Conservation (phyloP, 805 yeast genomes). For the Cyberlindnera xylosilytica region DNA sequence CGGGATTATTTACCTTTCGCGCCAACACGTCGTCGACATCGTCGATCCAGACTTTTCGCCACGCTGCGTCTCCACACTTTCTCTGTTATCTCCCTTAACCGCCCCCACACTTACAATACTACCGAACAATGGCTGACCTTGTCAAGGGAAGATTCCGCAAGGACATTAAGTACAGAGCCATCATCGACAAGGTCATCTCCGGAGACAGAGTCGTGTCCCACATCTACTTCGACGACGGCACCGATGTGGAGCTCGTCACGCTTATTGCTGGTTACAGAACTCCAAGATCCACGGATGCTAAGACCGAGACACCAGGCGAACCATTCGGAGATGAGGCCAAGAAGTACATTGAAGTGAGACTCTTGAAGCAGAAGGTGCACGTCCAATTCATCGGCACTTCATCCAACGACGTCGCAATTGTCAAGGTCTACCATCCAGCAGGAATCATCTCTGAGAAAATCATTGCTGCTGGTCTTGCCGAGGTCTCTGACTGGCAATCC, state of each 20-base stretch:
- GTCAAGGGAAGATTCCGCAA: conserved; percentile 27
- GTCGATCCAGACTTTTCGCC: background rate
- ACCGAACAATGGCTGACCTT: conserved; percentile 15
- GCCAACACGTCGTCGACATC: background rate
- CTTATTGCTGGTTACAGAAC: conserved; percentile 70
- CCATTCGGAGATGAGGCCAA: conserved; percentile 68
- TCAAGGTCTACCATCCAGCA: conserved; percentile 62
- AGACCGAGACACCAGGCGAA: conserved; percentile 39
- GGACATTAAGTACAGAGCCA: conserved; percentile 35
- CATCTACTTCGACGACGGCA: conserved; percentile 41
- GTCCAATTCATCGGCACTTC: conserved; percentile 58
- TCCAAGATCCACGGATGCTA: conserved; percentile 60
- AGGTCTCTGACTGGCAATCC: conserved; percentile 80
- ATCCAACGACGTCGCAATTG: conserved; percentile 59
- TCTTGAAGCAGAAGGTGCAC: conserved; percentile 58
- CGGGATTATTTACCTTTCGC: too few species aligned
- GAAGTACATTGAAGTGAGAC: conserved; percentile 56
- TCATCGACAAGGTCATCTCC: conserved; percentile 71
- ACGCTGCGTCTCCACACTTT: background rate
- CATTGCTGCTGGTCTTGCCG: conserved; percentile 67
- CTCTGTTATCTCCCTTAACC: too few species aligned
- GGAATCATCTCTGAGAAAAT: conserved; percentile 72
- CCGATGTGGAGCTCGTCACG: conserved; percentile 57
- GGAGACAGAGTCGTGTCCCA: conserved; percentile 78
- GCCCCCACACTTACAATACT: too few species aligned